Evolutionary conservation across 2,329 filamentous ascomycete genomes (phyloP), one percentile per base, ranked within the genome.

Genomic region (Thielaviopsis populi): DNA sequence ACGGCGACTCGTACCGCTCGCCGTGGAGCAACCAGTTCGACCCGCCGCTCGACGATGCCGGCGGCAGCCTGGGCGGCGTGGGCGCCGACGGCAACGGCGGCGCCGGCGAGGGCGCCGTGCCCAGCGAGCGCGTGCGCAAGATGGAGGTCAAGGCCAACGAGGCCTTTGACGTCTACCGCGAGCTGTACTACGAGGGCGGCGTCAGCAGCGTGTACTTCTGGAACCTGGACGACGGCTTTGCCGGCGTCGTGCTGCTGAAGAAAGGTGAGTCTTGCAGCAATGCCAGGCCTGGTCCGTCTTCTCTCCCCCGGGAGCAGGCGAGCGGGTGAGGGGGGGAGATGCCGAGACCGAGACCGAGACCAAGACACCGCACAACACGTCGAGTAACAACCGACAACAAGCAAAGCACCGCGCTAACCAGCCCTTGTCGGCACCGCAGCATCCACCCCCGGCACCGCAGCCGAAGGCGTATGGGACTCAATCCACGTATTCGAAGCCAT

Each of bases 21-120:
- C 94, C 94, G n/a, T 99, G 94, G 94, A 94, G 87, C 77, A 97
- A 97, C 77, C 88, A 96, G 76, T 99, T 99, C 75, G 91, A 97
- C 73, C 94, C 92, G 19, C 88, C 91, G 15, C 81, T 96, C 66
- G 86, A 88, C 68, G 81, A 81, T 15, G 50, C 50, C 50, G 81
- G 80, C 60, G 82, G 83, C 59, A 72, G 70, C 8, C 69, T 72
- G 5, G 76, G 76, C 46, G 78, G 75, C 41, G 73, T 66, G n/a
- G 73, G 71, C 17, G 72, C 73, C 0, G 79, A 79, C 30, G 81
- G 78, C 33, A 83, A 77, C 67, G 82, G 83, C 66, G 82, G 80
- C 0, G 83, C 81, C 0, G 84, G 83, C 27, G 91, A 95, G 72
- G 89, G 90, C 1, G 89, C 91, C 1, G 84, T 95, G 13, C 92